phyloP scores from a whole-genome alignment of 2,329 filamentous ascomycete genomes.

The Cordyceps javanica region DNA sequence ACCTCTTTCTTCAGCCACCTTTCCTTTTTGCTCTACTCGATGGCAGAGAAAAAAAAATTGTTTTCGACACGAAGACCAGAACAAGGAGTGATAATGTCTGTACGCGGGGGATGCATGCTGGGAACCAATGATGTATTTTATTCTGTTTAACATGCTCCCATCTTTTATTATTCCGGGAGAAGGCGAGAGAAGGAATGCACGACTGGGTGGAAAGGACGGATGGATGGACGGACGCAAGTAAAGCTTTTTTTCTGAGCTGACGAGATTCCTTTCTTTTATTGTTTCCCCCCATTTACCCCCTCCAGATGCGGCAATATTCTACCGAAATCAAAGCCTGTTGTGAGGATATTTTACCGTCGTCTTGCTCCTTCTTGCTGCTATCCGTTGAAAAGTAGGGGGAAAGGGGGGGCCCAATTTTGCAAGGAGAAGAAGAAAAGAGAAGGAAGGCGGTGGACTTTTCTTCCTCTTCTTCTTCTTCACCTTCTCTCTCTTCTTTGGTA shows the following conservation, averaged over 20 bases:
- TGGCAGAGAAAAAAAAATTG: not conserved
- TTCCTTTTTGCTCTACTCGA: not conserved
- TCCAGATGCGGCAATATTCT: too few species aligned
- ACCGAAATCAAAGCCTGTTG: too few species aligned
- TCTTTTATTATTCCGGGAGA: not conserved
- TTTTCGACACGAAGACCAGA: not conserved
- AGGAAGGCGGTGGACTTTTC: too few species aligned
- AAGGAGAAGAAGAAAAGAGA: too few species aligned
- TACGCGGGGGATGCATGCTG: not conserved
- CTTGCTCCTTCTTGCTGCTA: too few species aligned
- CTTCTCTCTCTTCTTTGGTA: too few species aligned
- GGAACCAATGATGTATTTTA: not conserved
- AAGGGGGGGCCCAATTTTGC: too few species aligned
- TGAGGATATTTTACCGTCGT: too few species aligned
- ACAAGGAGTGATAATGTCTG: not conserved
- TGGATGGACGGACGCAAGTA: not conserved
- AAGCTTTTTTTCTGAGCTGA: not conserved
- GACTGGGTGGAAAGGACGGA: not conserved
- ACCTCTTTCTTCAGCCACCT: not conserved
- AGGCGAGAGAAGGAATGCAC: not conserved
- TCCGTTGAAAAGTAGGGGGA: too few species aligned
- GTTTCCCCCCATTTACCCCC: too few species aligned
- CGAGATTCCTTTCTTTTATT: not conserved
- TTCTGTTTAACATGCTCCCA: not conserved
- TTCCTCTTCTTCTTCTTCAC: too few species aligned